These are phyloP conservation scores for Nothophoma quercina DNA, from an alignment of 2,329 filamentous ascomycete species.

Conservation along the genomic window DNA sequence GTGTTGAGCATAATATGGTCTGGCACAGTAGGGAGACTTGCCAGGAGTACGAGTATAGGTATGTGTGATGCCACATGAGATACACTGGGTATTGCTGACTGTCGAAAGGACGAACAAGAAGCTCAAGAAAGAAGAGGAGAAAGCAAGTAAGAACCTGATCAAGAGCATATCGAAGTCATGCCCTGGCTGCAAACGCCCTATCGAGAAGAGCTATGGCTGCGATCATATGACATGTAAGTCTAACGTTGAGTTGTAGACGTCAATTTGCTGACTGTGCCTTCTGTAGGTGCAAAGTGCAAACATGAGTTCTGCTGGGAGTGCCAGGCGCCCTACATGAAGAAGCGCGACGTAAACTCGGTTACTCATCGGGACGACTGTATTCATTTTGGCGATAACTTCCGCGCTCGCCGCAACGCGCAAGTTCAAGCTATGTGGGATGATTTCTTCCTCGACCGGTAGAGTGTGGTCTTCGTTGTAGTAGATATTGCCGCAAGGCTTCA, in stretches of 20 bases:
- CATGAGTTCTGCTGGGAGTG: constrained; percentile 54
- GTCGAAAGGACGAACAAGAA: constrained; percentile 29
- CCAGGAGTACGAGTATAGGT: constrained; percentile 49
- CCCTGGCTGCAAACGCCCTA: constrained; percentile 49
- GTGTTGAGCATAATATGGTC: constrained; percentile 41
- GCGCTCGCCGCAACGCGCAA: not conserved
- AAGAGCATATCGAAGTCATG: constrained; percentile 47
- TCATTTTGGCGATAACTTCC: not conserved
- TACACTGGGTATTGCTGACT: not conserved
- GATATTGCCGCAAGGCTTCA: too few relatives aligned
- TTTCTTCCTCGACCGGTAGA: too few relatives aligned
- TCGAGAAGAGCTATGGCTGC: constrained; percentile 53
- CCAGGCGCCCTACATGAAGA: constrained; percentile 33
- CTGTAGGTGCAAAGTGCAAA: constrained; percentile 45
- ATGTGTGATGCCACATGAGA: not conserved
- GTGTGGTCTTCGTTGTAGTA: too few relatives aligned
- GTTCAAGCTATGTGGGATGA: not conserved
- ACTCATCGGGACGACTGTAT: not conserved
- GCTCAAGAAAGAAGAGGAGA: constrained; percentile 37
- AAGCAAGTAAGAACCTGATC: constrained; percentile 41
- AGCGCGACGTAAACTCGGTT: not conserved
- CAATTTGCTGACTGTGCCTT: not conserved
- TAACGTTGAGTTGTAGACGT: not conserved
- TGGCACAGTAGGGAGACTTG: constrained; percentile 54
- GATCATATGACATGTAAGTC: constrained; percentile 51